These are phyloP conservation scores for Kodamaea restingae DNA, from an alignment of 805 yeast species.

Conservation along the genomic window DNA sequence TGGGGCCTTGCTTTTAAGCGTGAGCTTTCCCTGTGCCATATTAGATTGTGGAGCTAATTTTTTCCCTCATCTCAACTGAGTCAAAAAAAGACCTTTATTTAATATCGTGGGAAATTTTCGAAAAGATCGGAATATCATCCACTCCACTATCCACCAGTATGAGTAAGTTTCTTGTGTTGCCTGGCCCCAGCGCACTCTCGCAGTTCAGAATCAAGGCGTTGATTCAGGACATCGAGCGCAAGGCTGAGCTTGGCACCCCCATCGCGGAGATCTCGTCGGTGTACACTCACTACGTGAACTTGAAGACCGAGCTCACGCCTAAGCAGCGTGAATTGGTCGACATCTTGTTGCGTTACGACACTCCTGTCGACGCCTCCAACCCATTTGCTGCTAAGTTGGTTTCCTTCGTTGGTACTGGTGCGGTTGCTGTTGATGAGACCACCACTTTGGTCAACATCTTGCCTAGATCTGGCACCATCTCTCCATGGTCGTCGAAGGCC, in stretches of 20 bases:
- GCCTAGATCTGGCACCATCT: constrained; percentile 94
- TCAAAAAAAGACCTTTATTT: constrained; percentile 4
- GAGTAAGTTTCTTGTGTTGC: constrained; percentile 42
- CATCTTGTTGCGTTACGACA: constrained; percentile 70
- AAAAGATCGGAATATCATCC: not conserved
- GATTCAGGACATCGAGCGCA: constrained; percentile 66
- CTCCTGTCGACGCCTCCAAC: constrained; percentile 54
- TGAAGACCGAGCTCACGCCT: constrained; percentile 36
- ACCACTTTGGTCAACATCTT: constrained; percentile 67
- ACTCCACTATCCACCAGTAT: constrained; percentile 3
- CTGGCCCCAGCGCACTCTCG: constrained; percentile 91
- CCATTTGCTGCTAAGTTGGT: constrained; percentile 38
- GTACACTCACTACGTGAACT: constrained; percentile 76
- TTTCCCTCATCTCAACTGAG: constrained; percentile 6
- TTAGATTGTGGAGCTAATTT: constrained; percentile 2
- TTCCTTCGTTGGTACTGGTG: constrained; percentile 33
- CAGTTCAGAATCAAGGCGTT: constrained; percentile 76
- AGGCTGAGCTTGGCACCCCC: constrained; percentile 56
- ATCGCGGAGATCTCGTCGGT: constrained; percentile 70
- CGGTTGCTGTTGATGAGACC: constrained; percentile 29
- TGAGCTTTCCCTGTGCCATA: constrained; percentile 76
- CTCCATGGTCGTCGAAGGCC: constrained; percentile 99
- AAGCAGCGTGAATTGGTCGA: constrained; percentile 48
- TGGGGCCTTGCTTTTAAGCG: constrained; percentile 47
- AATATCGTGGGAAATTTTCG: constrained; percentile 2